phyloP scores from a whole-genome alignment of 164 flowering plant species.

The Stephania cephalantha region DNA sequence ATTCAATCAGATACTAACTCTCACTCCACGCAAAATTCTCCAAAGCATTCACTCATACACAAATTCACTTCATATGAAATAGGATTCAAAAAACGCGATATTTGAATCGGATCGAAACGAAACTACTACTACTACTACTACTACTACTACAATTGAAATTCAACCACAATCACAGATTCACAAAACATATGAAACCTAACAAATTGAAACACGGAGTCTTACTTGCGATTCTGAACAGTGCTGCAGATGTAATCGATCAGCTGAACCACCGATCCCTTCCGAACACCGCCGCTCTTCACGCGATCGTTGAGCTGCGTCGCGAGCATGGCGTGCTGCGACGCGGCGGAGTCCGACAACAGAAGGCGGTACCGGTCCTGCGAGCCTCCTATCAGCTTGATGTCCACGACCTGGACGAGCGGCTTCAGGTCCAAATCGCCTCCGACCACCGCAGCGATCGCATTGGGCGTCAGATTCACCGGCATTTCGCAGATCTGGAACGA shows the following conservation, averaged over 20 bases:
- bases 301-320: slow-evolving; percentile 84
- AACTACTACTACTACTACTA: too few relatives aligned
- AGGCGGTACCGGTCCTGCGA: slow-evolving; percentile 69
- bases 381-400: slow-evolving; percentile 50
- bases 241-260: slow-evolving; percentile 82
- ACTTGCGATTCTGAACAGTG: slow-evolving; percentile 68
- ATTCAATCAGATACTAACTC: too few relatives aligned
- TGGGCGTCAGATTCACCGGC: slow-evolving; percentile 68
- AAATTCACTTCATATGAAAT: too few relatives aligned
- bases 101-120: too few relatives aligned
- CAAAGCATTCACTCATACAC: too few relatives aligned
- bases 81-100: too few relatives aligned
- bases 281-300: slow-evolving; percentile 48
- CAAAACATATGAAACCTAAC: too few relatives aligned
- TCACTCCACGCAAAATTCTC: too few relatives aligned
- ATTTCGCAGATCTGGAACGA: slow-evolving; percentile 22
- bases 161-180: too few relatives aligned
- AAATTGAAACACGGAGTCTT: too few relatives aligned
- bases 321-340: slow-evolving; percentile 79
- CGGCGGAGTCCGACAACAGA: slow-evolving; percentile 59
- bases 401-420: slow-evolving; percentile 85
- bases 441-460: slow-evolving; percentile 62
- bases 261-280: slow-evolving; percentile 78
- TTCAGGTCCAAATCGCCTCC: slow-evolving; percentile 75
- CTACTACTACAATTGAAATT: too few relatives aligned